Base-by-base conservation (phyloP, 176 grass and related monocot species). In the Tuctoria greenei region DNA sequence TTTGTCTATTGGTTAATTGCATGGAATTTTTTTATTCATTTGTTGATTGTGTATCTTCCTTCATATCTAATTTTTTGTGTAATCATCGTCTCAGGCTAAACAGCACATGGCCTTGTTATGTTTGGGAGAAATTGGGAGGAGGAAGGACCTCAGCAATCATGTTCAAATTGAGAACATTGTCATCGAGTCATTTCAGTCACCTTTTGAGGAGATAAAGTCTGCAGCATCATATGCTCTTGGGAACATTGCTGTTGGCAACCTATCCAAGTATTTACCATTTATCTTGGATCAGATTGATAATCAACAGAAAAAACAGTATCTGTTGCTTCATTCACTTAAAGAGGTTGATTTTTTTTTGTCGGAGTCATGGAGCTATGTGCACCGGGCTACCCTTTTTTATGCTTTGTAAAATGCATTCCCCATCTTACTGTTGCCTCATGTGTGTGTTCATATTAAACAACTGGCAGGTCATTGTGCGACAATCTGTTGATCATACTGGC, bases 141-240 rank as follows among this genome's bases (percentile, higher is more conserved):
- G 93, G 73, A 96, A 87, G 66, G 89, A 96, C 60, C 75, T 96
- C 26, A 96, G 89, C 71, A 67, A 75, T 63, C 93, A 96, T 81
- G 74, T 59, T 78, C 86, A 92, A 40, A 92, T 96, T n/a, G 93
- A 96, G 79, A 92, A 89, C 71, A 96, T 96, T 69, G 93, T 96
- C 44, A 96, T 96, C 21, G 93, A 96, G 68, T 96, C 93, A 17
- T 96, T 96, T 82, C 93, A 92, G 66, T 96, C 93, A 45, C 93
- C 93, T 80, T 96, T 96, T 80, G 93, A 96, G 82, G 93, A 96
- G 84, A 96, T 96, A 39, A 96, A 92, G 45, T 96, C 93, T 69
- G 93, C 93, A 66, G 89, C 93, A 50, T 96, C 93, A 43, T 96
- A 96, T 87, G 89, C 93, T 67, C 89, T 96, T 61, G 93, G 93